These are phyloP conservation scores for Ganoderma multipileum DNA, from an alignment of 1,284 basidiomycete species.

Conservation along the genomic window DNA sequence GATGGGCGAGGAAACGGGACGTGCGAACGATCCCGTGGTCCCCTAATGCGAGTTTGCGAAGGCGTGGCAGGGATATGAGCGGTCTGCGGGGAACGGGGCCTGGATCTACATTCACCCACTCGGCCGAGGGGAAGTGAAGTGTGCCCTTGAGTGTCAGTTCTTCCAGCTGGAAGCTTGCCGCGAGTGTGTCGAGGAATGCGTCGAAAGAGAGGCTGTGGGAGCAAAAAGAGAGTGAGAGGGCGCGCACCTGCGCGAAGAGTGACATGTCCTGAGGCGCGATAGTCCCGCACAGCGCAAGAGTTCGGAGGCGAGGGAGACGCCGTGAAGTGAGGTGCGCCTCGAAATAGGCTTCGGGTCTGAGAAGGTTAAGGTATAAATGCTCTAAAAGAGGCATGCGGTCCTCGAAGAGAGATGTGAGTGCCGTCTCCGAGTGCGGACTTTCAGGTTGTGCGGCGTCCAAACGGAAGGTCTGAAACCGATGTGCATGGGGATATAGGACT, in stretches of 20 bases:
- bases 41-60: neutral
- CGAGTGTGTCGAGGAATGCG: neutral
- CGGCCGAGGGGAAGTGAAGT: neutral
- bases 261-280: neutral
- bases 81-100: neutral
- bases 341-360: neutral
- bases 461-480: neutral
- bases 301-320: neutral
- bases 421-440: neutral
- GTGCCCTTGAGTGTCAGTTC: neutral
- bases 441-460: too few relatives aligned
- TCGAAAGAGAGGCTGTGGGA: neutral
- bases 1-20: neutral
- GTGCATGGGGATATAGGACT: neutral
- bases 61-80: slow-evolving; percentile 1
- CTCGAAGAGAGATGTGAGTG: neutral
- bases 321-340: neutral
- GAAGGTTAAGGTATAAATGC: neutral
- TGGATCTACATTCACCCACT: neutral
- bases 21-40: neutral
- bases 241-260: neutral
- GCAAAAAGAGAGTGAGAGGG: neutral
- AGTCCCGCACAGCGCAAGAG: neutral
- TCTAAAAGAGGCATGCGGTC: neutral
- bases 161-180: neutral